A percentile compares a stretch with the other conserved stretches of the same genome.
These are phyloP conservation scores for Xylaria acuta DNA, from an alignment of 495 filamentous ascomycete genomes.

Conservation along the genomic window DNA sequence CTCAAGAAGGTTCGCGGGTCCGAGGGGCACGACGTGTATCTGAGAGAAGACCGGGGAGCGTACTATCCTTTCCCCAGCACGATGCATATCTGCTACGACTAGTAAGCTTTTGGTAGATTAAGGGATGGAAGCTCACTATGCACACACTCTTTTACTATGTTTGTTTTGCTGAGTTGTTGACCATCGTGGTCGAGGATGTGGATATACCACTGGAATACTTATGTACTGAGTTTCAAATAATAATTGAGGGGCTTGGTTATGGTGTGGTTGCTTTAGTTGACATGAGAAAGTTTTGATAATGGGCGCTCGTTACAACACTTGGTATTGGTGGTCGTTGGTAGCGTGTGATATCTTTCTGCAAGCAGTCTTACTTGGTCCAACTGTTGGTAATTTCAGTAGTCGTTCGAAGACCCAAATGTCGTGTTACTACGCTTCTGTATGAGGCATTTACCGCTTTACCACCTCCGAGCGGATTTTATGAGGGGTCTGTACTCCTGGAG, in stretches of 20 bases:
- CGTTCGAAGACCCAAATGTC: background rate
- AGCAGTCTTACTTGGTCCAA: background rate
- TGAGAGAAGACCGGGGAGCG: constrained; percentile 75
- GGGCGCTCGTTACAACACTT: background rate
- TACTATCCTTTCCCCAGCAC: constrained; percentile 77
- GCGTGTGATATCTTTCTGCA: background rate
- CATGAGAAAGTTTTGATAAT: background rate
- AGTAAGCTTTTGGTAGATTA: constrained; percentile 24
- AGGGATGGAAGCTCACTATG: background rate
- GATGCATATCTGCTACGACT: constrained; percentile 64
- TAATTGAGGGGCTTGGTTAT: background rate
- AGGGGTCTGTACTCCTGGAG: background rate
- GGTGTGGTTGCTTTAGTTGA: background rate
- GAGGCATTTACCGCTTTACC: background rate
- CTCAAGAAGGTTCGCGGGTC: constrained; percentile 72
- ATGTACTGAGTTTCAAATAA: background rate
- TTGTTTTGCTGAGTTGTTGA: constrained; percentile 1
- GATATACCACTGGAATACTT: constrained; percentile 17
- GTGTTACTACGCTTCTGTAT: background rate
- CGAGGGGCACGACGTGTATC: constrained; percentile 69
- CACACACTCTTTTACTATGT: background rate
- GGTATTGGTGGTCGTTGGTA: background rate
- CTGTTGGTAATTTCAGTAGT: background rate
- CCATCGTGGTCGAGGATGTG: background rate
- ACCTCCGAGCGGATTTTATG: background rate